These are phyloP conservation scores for Lanmaoa rubissima DNA, from an alignment of 768 basidiomycete species.

Conservation along the genomic window DNA sequence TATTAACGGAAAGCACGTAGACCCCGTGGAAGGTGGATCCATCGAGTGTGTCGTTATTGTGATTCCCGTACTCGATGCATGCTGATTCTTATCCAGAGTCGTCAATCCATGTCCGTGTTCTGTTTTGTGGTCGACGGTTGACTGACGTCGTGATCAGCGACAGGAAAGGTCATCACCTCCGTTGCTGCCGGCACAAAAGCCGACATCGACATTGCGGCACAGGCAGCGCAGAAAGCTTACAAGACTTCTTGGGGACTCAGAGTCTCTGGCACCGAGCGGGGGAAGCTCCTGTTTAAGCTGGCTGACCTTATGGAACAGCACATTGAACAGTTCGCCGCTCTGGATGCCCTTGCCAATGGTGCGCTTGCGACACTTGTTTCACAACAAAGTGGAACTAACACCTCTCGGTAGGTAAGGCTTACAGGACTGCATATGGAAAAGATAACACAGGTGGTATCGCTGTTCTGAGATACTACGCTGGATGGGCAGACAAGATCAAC, in stretches of 20 bases:
- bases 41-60: conserved; percentile 53
- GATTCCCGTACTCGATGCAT: not conserved
- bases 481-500: conserved; percentile 14
- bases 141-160: conserved; percentile 23
- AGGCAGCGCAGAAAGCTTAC: conserved; percentile 4
- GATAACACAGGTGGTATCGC: conserved; percentile 1
- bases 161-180: conserved; percentile 9
- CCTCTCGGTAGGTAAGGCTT: conserved; percentile 5
- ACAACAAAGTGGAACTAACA: not conserved
- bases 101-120: conserved; percentile 49
- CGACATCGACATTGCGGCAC: conserved; percentile 6
- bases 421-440: not conserved
- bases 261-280: conserved; percentile 2
- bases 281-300: conserved; percentile 5
- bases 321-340: conserved; percentile 8
- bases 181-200: conserved; percentile 7
- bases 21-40: conserved; percentile 48
- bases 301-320: conserved; percentile 9
- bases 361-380: not conserved
- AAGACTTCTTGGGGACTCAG: conserved; percentile 9
- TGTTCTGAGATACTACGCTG: conserved; percentile 9
- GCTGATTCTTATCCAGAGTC: conserved; percentile 38
- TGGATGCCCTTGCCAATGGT: conserved; percentile 9
- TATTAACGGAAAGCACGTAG: conserved; percentile 55
- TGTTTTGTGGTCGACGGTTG: not conserved